Conservation (phyloP, 805 yeast genomes). For the Millerozyma miso region DNA sequence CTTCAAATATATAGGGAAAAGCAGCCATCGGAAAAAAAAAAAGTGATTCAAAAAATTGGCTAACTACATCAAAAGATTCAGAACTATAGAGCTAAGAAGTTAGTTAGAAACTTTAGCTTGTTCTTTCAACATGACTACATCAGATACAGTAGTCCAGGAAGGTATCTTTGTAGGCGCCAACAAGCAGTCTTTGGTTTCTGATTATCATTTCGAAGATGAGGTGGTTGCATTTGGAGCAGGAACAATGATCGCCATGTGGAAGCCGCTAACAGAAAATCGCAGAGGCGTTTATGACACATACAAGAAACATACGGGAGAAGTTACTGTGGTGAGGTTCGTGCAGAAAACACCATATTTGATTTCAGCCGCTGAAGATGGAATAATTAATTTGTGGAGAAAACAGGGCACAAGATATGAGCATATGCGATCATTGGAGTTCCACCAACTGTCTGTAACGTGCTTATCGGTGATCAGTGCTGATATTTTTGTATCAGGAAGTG, state of each 20-base stretch:
- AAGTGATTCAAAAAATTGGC: too few relatives aligned
- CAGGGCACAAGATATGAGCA: slow-evolving; percentile 18
- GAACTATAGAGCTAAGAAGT: background rate
- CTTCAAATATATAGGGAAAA: background rate
- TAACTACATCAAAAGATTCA: background rate
- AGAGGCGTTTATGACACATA: slow-evolving; percentile 53
- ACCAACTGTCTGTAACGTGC: slow-evolving; percentile 50
- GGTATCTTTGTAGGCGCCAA: slow-evolving; percentile 74
- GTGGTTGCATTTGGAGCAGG: slow-evolving; percentile 72
- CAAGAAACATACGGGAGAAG: slow-evolving; percentile 56
- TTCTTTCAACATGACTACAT: background rate
- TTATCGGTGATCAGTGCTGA: slow-evolving; percentile 38
- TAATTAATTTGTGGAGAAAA: slow-evolving; percentile 56
- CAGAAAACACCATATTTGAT: slow-evolving; percentile 44
- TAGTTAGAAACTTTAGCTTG: background rate
- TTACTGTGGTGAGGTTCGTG: slow-evolving; percentile 60
- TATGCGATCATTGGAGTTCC: slow-evolving; percentile 33
- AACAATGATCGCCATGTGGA: slow-evolving; percentile 62
- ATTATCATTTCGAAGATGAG: slow-evolving; percentile 33
- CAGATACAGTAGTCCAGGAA: slow-evolving; percentile 26
- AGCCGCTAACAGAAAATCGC: slow-evolving; percentile 42
- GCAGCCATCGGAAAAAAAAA: background rate
- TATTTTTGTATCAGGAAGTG: slow-evolving; percentile 56
- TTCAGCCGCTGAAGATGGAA: slow-evolving; percentile 66
- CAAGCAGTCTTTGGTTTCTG: slow-evolving; percentile 58